phyloP scores from a whole-genome alignment of 1,139 yeast genomes.

The Taphrina wiesneri region DNA sequence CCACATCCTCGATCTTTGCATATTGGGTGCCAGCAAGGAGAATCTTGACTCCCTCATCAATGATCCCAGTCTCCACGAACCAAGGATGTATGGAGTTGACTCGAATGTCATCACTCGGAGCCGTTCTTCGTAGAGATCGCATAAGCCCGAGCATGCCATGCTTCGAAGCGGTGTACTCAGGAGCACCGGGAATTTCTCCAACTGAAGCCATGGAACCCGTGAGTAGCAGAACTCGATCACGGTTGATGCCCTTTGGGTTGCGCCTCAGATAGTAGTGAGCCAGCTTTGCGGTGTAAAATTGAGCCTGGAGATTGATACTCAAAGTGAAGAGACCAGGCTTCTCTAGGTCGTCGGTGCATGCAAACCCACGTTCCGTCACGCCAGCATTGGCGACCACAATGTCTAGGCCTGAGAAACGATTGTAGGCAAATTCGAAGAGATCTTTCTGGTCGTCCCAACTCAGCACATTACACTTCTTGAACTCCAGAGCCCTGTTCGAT shows the following conservation, averaged over 20 bases:
- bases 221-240: conserved; percentile 21
- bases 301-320: conserved; percentile 27
- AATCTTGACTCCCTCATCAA: conserved; percentile 28
- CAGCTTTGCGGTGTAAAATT: conserved; percentile 26
- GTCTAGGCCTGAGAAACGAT: conserved; percentile 17
- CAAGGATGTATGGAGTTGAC: conserved; percentile 33
- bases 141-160: conserved; percentile 33
- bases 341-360: conserved; percentile 22
- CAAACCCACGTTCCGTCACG: conserved; percentile 29
- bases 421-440: conserved; percentile 26
- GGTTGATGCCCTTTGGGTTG: conserved; percentile 9
- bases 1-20: conserved; percentile 29
- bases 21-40: conserved; percentile 26
- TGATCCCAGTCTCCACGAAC: conserved; percentile 33
- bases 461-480: conserved; percentile 22
- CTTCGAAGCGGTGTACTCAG: conserved; percentile 32
- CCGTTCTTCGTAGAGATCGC: conserved; percentile 26
- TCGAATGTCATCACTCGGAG: conserved; percentile 26
- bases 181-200: conserved; percentile 32
- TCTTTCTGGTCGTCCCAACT: conserved; percentile 22
- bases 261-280: conserved; percentile 29
- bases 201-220: conserved; percentile 31
- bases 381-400: conserved; percentile 34
- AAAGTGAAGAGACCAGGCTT: conserved; percentile 23
- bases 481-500: conserved; percentile 4